phyloP scores from a whole-genome alignment of 352 stramenopile genomes.

The Phytophthora fragariaefolia region DNA sequence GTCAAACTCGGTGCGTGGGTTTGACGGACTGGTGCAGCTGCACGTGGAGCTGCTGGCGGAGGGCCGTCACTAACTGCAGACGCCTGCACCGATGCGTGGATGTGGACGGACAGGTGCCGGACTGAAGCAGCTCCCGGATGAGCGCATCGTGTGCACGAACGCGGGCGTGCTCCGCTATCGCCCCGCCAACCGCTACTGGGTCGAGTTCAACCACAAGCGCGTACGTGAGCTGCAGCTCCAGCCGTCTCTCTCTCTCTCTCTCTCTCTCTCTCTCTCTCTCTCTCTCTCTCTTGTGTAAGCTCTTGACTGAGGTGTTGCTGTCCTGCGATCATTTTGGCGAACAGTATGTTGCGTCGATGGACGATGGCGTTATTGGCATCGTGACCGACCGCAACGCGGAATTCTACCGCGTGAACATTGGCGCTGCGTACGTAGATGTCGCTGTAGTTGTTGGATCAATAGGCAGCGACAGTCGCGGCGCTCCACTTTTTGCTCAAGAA shows the following conservation, averaged over 20 bases:
- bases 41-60: neutral
- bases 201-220: conserved; percentile 89
- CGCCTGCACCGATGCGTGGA: too few relatives aligned
- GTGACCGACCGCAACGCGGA: conserved; percentile 94
- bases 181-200: conserved; percentile 89
- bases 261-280: too few relatives aligned
- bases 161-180: conserved; percentile 87
- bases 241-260: too few relatives aligned
- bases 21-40: neutral
- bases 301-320: neutral
- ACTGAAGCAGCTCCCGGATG: conserved; percentile 59
- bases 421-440: conserved; percentile 83
- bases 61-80: conserved; percentile 11
- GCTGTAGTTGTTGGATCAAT: too few relatives aligned
- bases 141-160: conserved; percentile 80
- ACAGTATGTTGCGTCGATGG: conserved; percentile 77
- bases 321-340: conserved; percentile 10
- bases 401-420: conserved; percentile 96
- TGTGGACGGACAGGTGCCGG: conserved; percentile 67
- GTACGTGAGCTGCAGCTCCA: conserved; percentile 53
- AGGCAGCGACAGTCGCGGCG: too few relatives aligned
- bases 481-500: neutral
- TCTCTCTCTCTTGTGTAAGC: neutral
- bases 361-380: conserved; percentile 95
- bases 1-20: conserved; percentile 65